phyloP scores from a whole-genome alignment of 257 asterid species.

The Primulina huaijiensis region DNA sequence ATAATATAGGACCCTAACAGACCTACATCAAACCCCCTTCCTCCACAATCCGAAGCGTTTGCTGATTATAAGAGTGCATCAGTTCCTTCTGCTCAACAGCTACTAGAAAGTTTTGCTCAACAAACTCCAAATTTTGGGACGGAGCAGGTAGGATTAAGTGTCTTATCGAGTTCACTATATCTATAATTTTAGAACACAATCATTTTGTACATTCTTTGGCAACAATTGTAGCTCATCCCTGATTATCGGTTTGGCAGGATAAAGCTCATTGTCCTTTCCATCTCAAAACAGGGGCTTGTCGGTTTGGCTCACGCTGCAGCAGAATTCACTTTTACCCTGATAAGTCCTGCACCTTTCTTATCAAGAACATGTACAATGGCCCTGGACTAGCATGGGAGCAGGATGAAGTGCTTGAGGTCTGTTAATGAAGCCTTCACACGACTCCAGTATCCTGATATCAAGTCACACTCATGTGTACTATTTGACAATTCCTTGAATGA shows the following conservation, averaged over 20 bases:
- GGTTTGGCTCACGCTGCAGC: slow-evolving; percentile 86
- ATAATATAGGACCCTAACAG: slow-evolving; percentile 65
- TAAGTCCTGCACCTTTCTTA: slow-evolving; percentile 83
- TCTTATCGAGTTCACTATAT: slow-evolving; percentile 3
- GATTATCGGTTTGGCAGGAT: slow-evolving; percentile 59
- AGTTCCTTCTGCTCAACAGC: slow-evolving; percentile 72
- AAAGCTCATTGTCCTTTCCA: slow-evolving; percentile 99
- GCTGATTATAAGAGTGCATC: slow-evolving; percentile 53
- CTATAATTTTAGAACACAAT: slow-evolving; percentile 15
- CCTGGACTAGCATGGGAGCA: slow-evolving; percentile 99
- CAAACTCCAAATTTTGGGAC: slow-evolving; percentile 98
- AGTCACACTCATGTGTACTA: slow-evolving; percentile 20
- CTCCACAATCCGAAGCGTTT: slow-evolving; percentile 81
- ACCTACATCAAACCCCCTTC: slow-evolving; percentile 96
- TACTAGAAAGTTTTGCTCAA: slow-evolving; percentile 76
- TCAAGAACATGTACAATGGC: slow-evolving; percentile 91
- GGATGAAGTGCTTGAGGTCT: slow-evolving; percentile 99
- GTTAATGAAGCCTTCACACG: slow-evolving; percentile 86
- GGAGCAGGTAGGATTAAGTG: slow-evolving; percentile 60
- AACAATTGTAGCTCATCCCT: slow-evolving; percentile 25
- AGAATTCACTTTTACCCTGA: slow-evolving; percentile 97
- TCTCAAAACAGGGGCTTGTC: slow-evolving; percentile 95
- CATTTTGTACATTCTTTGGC: neutral
- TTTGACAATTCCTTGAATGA: slow-evolving; percentile 15
- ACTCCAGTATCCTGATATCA: slow-evolving; percentile 85